Conservation (phyloP, 352 stramenopile species). For the Phytophthora ohioensis region DNA sequence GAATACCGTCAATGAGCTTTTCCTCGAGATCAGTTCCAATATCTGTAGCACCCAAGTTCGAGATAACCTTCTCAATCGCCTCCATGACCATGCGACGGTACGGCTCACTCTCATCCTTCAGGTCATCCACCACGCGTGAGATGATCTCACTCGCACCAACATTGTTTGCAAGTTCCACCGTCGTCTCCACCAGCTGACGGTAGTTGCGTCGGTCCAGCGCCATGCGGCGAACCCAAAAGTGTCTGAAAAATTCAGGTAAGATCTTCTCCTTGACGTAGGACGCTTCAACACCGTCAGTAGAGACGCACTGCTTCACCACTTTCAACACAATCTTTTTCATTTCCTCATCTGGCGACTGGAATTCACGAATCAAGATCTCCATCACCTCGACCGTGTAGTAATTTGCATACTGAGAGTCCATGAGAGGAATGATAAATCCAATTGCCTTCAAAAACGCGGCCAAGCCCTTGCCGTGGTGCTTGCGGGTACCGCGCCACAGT, state of each 20-base stretch:
- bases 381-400: constrained; percentile 99
- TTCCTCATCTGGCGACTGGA: constrained; percentile 99
- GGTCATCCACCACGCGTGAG: constrained; percentile 96
- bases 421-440: constrained; percentile 99
- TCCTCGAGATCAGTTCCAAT: constrained; percentile 98
- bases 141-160: constrained; percentile 99
- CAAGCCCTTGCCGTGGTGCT: constrained; percentile 98
- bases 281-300: constrained; percentile 98
- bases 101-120: constrained; percentile 99
- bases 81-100: constrained; percentile 99
- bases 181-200: constrained; percentile 99
- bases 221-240: constrained; percentile 99
- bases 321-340: constrained; percentile 99
- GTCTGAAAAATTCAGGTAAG: constrained; percentile 98
- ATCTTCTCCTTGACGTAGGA: constrained; percentile 98
- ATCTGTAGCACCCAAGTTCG: constrained; percentile 96
- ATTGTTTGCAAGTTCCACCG: constrained; percentile 98
- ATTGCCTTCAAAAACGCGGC: constrained; percentile 99
- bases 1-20: constrained; percentile 99
- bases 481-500: constrained; percentile 97
- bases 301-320: constrained; percentile 98
- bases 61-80: constrained; percentile 98
- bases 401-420: constrained; percentile 99
- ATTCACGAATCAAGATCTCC: constrained; percentile 99
- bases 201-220: constrained; percentile 98